A percentile compares a stretch with the other conserved stretches of the same genome.
These are phyloP conservation scores for Debaryomycetaceae sp. DNA, from an alignment of 1,139 yeast species.

Conservation along the genomic window DNA sequence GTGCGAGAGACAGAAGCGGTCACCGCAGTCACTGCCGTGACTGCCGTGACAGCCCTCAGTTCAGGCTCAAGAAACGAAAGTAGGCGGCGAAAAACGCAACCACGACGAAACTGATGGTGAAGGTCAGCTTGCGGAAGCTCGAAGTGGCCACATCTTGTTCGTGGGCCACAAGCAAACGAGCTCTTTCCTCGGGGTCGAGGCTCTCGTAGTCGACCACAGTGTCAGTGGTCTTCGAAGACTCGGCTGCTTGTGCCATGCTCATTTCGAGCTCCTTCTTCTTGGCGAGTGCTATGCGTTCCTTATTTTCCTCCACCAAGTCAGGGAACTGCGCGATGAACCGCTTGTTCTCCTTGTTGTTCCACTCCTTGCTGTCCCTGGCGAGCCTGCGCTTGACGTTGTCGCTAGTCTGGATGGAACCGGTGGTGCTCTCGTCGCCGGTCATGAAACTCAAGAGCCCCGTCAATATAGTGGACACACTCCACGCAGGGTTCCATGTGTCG, in stretches of 20 bases:
- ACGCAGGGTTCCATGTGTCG: slow-evolving; percentile 91
- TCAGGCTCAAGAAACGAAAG: slow-evolving; percentile 15
- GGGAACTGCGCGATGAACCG: slow-evolving; percentile 66
- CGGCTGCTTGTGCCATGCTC: not conserved
- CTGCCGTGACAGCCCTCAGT: slow-evolving; percentile 3
- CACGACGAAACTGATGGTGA: slow-evolving; percentile 27
- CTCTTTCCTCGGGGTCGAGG: slow-evolving; percentile 46
- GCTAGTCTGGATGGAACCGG: slow-evolving; percentile 37
- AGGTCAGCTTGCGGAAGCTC: slow-evolving; percentile 9
- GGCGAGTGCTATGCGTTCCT: slow-evolving; percentile 16
- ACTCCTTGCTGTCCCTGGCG: slow-evolving; percentile 54
- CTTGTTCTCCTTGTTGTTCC: slow-evolving; percentile 57
- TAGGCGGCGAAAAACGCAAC: slow-evolving; percentile 29
- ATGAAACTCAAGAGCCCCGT: slow-evolving; percentile 84
- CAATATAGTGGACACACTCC: slow-evolving; percentile 86
- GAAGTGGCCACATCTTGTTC: slow-evolving; percentile 11
- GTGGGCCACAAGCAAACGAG: slow-evolving; percentile 31
- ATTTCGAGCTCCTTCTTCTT: slow-evolving; percentile 4
- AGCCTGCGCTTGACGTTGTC: slow-evolving; percentile 34
- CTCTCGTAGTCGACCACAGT: slow-evolving; percentile 20
- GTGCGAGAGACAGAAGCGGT: too few species aligned
- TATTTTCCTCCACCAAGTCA: slow-evolving; percentile 55
- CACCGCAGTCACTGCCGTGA: too few species aligned
- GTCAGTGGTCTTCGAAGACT: slow-evolving; percentile 8
- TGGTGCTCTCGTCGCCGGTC: slow-evolving; percentile 52